Evolutionary conservation across 2,329 filamentous ascomycete species (phyloP).

Genomic region (Talaromyces sp.): DNA sequence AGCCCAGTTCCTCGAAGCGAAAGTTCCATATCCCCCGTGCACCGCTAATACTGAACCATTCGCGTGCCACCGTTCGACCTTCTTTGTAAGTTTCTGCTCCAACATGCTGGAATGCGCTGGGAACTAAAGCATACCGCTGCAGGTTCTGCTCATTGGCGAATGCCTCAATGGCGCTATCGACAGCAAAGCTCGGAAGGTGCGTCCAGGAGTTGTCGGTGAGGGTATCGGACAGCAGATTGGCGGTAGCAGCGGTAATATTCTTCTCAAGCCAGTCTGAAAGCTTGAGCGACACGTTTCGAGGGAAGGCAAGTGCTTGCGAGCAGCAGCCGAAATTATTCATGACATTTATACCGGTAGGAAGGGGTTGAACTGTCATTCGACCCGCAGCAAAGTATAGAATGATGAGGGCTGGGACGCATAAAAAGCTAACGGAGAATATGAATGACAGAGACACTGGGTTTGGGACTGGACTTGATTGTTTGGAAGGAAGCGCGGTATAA

Average conservation of each 20-base stretch:
- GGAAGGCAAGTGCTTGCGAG: conserved; percentile 43
- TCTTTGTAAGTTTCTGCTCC: conserved; percentile 38
- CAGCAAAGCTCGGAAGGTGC: conserved; percentile 26
- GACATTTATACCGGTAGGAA: conserved; percentile 32
- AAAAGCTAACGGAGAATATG: conserved; percentile 22
- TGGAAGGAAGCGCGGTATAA: background rate
- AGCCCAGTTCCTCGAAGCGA: conserved; percentile 16
- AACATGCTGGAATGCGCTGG: conserved; percentile 43
- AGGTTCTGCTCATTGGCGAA: conserved; percentile 37
- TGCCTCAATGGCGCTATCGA: conserved; percentile 40
- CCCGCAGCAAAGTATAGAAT: conserved; percentile 40
- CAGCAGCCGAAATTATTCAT: conserved; percentile 44
- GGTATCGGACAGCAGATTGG: too few species aligned
- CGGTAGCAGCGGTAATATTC: background rate
- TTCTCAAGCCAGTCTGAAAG: conserved; percentile 30
- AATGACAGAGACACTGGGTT: conserved; percentile 12
- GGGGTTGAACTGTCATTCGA: conserved; percentile 34
- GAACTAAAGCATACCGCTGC: conserved; percentile 40
- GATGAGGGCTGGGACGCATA: conserved; percentile 29
- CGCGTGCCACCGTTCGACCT: background rate
- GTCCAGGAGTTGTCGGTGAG: conserved; percentile 9
- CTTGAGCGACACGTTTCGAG: conserved; percentile 25
- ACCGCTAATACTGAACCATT: conserved; percentile 1
- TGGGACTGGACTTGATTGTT: background rate
- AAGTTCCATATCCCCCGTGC: conserved; percentile 21